A percentile compares a stretch with the other conserved stretches of the same genome.
Evolutionary conservation across 768 basidiomycete genomes (phyloP).

Genomic region (Multifurca ochricompacta): DNA sequence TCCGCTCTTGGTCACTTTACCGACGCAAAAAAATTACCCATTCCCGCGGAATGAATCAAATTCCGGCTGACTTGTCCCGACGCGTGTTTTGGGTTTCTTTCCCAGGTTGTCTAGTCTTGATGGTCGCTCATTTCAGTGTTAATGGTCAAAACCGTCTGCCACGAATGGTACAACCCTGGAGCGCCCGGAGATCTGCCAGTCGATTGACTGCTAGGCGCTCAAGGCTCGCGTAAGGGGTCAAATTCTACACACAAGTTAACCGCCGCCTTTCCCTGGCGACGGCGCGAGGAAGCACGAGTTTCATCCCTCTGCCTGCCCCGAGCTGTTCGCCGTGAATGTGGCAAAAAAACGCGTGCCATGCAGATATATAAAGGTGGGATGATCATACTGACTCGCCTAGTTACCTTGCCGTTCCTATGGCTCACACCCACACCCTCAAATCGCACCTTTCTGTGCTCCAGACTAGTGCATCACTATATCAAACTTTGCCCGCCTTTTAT

Average conservation of each 20-base stretch:
- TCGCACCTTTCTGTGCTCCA: constrained; percentile 63
- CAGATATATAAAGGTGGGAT: constrained; percentile 18
- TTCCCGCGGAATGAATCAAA: constrained; percentile 20
- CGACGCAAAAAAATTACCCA: constrained; percentile 15
- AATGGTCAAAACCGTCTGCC: constrained; percentile 12
- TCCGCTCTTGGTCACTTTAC: constrained; percentile 17
- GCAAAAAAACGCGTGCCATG: constrained; percentile 11
- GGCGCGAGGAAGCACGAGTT: constrained; percentile 18
- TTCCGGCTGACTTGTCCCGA: constrained; percentile 10
- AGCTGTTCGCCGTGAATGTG: constrained; percentile 15
- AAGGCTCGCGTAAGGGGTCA: constrained; percentile 13
- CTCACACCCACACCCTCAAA: constrained; percentile 4
- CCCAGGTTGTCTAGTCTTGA: constrained; percentile 16
- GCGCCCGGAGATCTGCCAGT: constrained; percentile 18
- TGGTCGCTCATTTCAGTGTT: constrained; percentile 14
- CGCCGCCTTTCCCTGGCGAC: constrained; percentile 21
- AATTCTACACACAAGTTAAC: constrained; percentile 11
- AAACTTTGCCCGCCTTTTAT: constrained; percentile 51
- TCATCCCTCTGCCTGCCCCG: constrained; percentile 18
- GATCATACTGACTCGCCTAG: background rate
- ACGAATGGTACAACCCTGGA: constrained; percentile 17
- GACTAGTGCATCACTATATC: constrained; percentile 41
- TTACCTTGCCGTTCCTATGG: constrained; percentile 11
- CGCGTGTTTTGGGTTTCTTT: constrained; percentile 11
- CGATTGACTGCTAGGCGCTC: constrained; percentile 17